Percentiles rank a stretch among this genome's conserved stretches.
phyloP scores from a whole-genome alignment of 352 stramenopile species.

The Globisporangium middletonii region DNA sequence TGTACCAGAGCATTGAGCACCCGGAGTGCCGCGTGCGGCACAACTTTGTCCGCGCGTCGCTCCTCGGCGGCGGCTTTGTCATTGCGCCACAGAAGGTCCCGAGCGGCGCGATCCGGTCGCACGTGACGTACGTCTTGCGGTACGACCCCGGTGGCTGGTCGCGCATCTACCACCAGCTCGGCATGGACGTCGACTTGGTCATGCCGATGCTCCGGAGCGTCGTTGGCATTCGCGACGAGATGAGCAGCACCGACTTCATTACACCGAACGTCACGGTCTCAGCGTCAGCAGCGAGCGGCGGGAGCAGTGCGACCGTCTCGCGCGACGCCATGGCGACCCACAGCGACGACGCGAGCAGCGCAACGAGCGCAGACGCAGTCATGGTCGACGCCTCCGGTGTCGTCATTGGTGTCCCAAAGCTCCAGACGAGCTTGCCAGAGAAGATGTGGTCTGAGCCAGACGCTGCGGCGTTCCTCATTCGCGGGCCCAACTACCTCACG shows the following conservation, averaged over 20 bases:
- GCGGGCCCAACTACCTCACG: slow-evolving; percentile 83
- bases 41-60: slow-evolving; percentile 79
- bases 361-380: background rate
- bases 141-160: slow-evolving; percentile 81
- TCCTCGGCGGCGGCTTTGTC: slow-evolving; percentile 78
- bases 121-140: slow-evolving; percentile 77
- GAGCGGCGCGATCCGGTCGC: slow-evolving; percentile 67
- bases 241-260: slow-evolving; percentile 79
- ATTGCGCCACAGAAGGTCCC: slow-evolving; percentile 81
- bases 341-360: background rate
- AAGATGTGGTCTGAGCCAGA: slow-evolving; percentile 86
- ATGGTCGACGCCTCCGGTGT: slow-evolving; percentile 58
- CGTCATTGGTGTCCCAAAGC: slow-evolving; percentile 55
- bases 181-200: slow-evolving; percentile 83
- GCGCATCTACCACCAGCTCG: slow-evolving; percentile 82
- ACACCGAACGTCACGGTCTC: slow-evolving; percentile 77
- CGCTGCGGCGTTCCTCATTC: slow-evolving; percentile 73
- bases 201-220: slow-evolving; percentile 84
- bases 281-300: background rate
- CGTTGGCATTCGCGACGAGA: slow-evolving; percentile 82
- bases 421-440: slow-evolving; percentile 66
- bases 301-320: background rate
- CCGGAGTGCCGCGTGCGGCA: slow-evolving; percentile 80
- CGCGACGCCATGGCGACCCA: background rate
- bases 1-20: slow-evolving; percentile 87